Evolutionary conservation across 75 land plant genomes (phyloP), one percentile per base, ranked within the genome.

Genomic region (Cupressus sempervirens): DNA sequence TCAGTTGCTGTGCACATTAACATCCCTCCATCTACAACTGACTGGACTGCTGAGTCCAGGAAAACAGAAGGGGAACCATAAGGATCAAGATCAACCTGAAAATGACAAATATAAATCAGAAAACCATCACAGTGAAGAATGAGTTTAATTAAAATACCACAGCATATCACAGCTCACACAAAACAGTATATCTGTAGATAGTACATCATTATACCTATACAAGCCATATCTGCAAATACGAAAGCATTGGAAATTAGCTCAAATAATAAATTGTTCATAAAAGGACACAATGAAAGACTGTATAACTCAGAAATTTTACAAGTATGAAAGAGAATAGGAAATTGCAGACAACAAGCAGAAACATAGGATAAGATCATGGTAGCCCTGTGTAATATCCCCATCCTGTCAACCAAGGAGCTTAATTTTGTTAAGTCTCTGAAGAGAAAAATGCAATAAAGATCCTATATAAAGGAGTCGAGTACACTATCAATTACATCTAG

Each of bases 1-100:
- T 98, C 99, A 83, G 99, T 98, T 73, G 99, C 99, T 41, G 99
- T 98, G 85, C 99, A 98, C 94, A 96, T 92, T 46, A 98, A 88
- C 77, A 98, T 89, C 35, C 99, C 99, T 18, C 99, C 99, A 87
- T 98, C 99, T 41, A 88, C 91, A 85, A 98, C 91, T 72, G 97
- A 89, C 83, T 98, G 99, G 82, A 98, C 95, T 18, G 99, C 99
- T 48, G 99, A 96, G 88, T 98, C 99, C 91, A 98, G 86, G 88
- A 98, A 98, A 1, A 96, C 86, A 48, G 97, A 93, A 36, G 99
- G 99, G 46, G 99, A 90, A 41, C 99, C 99, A 92, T 98, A 98
- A 23, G 99, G 99, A 90, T 98, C 99, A 82, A 96, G 91, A 91
- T 98, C 99, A 84, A 98, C 99, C 99, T 98, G 91, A 62, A 84